Evolutionary conservation across 495 filamentous ascomycete genomes (phyloP).

Genomic region (Xylaria scruposa): DNA sequence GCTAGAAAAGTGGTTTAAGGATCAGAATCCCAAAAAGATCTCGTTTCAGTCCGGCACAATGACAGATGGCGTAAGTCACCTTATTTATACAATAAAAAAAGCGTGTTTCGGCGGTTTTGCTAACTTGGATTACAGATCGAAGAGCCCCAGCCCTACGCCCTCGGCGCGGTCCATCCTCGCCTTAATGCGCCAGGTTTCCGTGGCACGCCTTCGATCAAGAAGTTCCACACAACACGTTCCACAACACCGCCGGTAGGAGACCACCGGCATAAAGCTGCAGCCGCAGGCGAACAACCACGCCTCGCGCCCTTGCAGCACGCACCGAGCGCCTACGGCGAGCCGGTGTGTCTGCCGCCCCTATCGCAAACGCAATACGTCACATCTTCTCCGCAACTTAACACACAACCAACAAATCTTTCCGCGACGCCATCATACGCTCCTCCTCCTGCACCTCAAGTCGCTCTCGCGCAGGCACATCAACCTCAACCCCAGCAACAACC

Average conservation of each 20-base stretch:
- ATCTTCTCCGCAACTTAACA: slow-evolving; percentile 27
- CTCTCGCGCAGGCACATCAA: slow-evolving; percentile 24
- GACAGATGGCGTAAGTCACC: slow-evolving; percentile 52
- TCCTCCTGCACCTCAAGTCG: slow-evolving; percentile 16
- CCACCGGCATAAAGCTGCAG: not conserved
- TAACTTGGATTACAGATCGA: slow-evolving; percentile 24
- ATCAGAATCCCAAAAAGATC: slow-evolving; percentile 41
- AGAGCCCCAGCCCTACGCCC: slow-evolving; percentile 42
- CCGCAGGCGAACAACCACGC: slow-evolving; percentile 30
- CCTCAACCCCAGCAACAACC: slow-evolving; percentile 11
- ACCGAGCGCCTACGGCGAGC: slow-evolving; percentile 31
- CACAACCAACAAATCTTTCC: not conserved
- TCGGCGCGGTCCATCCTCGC: slow-evolving; percentile 37
- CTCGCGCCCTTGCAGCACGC: slow-evolving; percentile 38
- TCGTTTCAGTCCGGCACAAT: slow-evolving; percentile 49
- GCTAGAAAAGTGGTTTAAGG: slow-evolving; percentile 49
- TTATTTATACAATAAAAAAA: not conserved
- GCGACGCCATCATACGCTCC: slow-evolving; percentile 15
- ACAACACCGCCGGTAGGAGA: slow-evolving; percentile 20
- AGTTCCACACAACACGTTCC: slow-evolving; percentile 24
- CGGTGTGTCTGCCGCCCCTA: slow-evolving; percentile 38
- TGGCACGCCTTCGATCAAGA: slow-evolving; percentile 29
- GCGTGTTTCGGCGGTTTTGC: not conserved
- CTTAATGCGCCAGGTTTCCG: slow-evolving; percentile 31
- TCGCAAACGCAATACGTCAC: slow-evolving; percentile 36